phyloP scores from a whole-genome alignment of 1,284 basidiomycete genomes.

The Pterulicium gracile region DNA sequence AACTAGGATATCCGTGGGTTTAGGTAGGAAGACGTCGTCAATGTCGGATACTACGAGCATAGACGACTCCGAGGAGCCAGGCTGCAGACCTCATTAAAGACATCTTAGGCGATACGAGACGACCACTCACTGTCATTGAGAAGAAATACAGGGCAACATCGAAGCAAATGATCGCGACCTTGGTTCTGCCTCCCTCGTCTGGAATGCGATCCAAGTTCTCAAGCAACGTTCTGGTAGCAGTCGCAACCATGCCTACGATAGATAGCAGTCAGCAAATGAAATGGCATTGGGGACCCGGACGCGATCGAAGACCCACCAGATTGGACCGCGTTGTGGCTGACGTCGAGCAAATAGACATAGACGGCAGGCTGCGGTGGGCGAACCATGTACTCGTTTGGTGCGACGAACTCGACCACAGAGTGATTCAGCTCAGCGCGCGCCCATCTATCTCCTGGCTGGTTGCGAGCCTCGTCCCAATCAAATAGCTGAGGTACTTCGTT shows the following conservation, averaged over 20 bases:
- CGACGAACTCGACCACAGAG: slow-evolving; percentile 91
- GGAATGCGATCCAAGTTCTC: slow-evolving; percentile 94
- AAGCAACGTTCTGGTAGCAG: slow-evolving; percentile 90
- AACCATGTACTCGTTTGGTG: slow-evolving; percentile 99
- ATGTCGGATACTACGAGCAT: slow-evolving; percentile 98
- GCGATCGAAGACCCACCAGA: slow-evolving; percentile 47
- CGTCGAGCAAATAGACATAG: slow-evolving; percentile 96
- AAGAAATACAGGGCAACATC: slow-evolving; percentile 96
- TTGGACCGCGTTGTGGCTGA: slow-evolving; percentile 86
- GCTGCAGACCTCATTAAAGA: slow-evolving; percentile 26
- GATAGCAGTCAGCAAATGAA: slow-evolving; percentile 1
- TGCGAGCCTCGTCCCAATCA: slow-evolving; percentile 93
- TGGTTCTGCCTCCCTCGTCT: slow-evolving; percentile 89
- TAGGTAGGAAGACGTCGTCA: slow-evolving; percentile 95
- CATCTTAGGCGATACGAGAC: slow-evolving; percentile 1
- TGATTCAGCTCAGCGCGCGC: slow-evolving; percentile 88
- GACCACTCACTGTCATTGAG: slow-evolving; percentile 60
- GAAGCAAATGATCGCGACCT: slow-evolving; percentile 88
- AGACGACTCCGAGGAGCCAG: slow-evolving; percentile 75
- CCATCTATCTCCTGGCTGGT: slow-evolving; percentile 95
- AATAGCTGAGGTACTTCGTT: slow-evolving; percentile 99
- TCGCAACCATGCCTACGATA: slow-evolving; percentile 86
- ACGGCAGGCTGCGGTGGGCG: slow-evolving; percentile 96
- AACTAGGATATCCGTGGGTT: slow-evolving; percentile 91
- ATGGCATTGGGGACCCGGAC: not conserved